These are phyloP conservation scores for Sugiyamaella paludigena DNA, from an alignment of 1,139 yeast genomes.

Conservation along the genomic window DNA sequence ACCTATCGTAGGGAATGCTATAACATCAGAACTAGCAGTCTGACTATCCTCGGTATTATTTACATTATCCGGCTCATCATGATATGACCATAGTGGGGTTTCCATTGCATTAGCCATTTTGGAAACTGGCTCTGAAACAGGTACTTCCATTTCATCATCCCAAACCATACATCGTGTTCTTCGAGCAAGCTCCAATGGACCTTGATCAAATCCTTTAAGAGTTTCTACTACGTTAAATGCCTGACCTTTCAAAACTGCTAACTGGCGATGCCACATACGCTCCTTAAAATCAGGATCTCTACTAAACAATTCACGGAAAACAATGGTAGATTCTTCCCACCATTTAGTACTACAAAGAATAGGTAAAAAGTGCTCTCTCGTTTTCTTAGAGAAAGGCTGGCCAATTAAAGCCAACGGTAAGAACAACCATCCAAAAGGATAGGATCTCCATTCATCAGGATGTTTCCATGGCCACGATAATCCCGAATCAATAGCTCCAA, in stretches of 20 bases:
- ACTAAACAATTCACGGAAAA: slow-evolving; percentile 50
- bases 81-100: slow-evolving; percentile 23
- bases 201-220: slow-evolving; percentile 54
- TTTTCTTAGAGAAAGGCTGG: slow-evolving; percentile 59
- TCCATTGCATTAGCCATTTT: slow-evolving; percentile 26
- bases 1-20: neutral
- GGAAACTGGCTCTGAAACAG: slow-evolving; percentile 42
- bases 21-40: slow-evolving; percentile 8
- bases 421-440: slow-evolving; percentile 78
- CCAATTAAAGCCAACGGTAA: slow-evolving; percentile 64
- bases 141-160: slow-evolving; percentile 64
- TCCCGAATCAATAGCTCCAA: slow-evolving; percentile 79
- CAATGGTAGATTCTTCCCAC: slow-evolving; percentile 64
- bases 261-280: slow-evolving; percentile 65
- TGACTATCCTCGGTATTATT: neutral
- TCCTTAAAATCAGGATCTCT: slow-evolving; percentile 62
- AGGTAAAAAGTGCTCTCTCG: slow-evolving; percentile 59
- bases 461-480: slow-evolving; percentile 80
- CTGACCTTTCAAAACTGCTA: slow-evolving; percentile 74
- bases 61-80: slow-evolving; percentile 5
- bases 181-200: slow-evolving; percentile 66
- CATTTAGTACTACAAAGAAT: slow-evolving; percentile 59
- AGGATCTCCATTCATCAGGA: slow-evolving; percentile 80
- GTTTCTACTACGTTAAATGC: slow-evolving; percentile 75
- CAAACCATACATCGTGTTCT: slow-evolving; percentile 55